Percentiles rank a stretch among this genome's conserved stretches.
Conservation (phyloP, 805 yeast species). For the Schwanniomyces pseudopolymorphus region DNA sequence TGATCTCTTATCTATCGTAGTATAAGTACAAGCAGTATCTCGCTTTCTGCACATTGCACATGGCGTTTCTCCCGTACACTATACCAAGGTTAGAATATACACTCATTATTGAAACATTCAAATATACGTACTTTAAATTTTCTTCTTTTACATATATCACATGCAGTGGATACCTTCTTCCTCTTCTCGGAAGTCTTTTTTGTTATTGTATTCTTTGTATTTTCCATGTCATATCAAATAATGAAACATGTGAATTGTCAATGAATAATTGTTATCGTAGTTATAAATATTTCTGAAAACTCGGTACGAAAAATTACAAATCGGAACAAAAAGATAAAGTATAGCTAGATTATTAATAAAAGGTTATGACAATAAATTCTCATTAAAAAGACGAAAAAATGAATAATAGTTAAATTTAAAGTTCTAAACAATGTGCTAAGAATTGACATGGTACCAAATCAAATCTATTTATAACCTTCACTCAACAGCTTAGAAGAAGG, state of each 20-base stretch:
- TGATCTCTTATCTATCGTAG: conserved; percentile 20
- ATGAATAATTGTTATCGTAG: background rate
- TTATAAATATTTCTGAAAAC: background rate
- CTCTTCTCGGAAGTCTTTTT: background rate
- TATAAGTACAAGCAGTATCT: conserved; percentile 29
- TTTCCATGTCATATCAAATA: background rate
- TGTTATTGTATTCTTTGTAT: background rate
- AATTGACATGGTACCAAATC: too few relatives aligned
- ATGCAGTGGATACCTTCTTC: conserved; percentile 45
- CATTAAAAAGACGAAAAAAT: too few relatives aligned
- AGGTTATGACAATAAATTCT: too few relatives aligned
- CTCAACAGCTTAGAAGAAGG: too few relatives aligned
- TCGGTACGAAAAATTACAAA: background rate
- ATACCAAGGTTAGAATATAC: background rate
- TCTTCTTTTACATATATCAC: conserved; percentile 46
- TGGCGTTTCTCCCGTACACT: conserved; percentile 31
- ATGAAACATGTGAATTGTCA: background rate
- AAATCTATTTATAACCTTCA: too few relatives aligned
- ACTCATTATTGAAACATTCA: background rate
- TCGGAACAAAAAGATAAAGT: background rate
- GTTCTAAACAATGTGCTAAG: too few relatives aligned
- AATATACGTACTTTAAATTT: conserved; percentile 22
- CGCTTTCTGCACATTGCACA: conserved; percentile 32
- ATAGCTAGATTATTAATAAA: too few relatives aligned
- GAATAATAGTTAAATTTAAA: too few relatives aligned